These are phyloP conservation scores for Penicillium freii DNA, from an alignment of 2,329 filamentous ascomycete species.

Conservation along the genomic window DNA sequence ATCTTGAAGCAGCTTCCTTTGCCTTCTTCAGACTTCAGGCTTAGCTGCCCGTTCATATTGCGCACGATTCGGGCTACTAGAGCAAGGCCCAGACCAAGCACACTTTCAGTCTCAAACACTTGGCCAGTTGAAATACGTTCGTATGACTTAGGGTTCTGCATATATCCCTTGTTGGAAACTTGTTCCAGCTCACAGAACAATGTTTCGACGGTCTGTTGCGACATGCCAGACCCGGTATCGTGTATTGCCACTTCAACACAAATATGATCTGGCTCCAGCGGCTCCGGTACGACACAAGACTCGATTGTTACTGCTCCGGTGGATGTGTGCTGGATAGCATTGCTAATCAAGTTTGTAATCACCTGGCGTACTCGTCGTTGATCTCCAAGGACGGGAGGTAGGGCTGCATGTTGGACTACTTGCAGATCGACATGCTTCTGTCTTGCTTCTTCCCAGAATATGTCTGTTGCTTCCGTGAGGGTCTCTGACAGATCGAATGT, in stretches of 20 bases:
- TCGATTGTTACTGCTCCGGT: conserved; percentile 69
- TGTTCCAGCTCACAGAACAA: conserved; percentile 63
- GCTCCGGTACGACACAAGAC: conserved; percentile 53
- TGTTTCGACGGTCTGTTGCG: conserved; percentile 54
- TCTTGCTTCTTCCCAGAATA: conserved; percentile 71
- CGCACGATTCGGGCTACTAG: conserved; percentile 76
- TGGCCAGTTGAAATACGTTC: conserved; percentile 32
- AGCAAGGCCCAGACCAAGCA: conserved; percentile 75
- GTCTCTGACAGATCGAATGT: conserved; percentile 69
- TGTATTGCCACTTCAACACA: conserved; percentile 71
- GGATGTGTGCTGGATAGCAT: conserved; percentile 77
- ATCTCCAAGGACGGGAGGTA: conserved; percentile 76
- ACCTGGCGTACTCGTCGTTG: conserved; percentile 75
- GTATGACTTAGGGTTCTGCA: conserved; percentile 18
- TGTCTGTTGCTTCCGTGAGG: conserved; percentile 70
- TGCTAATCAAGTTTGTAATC: conserved; percentile 78
- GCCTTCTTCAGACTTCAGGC: conserved; percentile 76
- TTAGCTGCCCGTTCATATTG: conserved; percentile 84
- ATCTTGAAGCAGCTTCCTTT: conserved; percentile 79
- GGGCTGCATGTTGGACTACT: conserved; percentile 63
- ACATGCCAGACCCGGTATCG: conserved; percentile 70
- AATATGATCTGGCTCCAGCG: conserved; percentile 53
- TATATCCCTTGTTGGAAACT: conserved; percentile 60
- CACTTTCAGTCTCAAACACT: conserved; percentile 40
- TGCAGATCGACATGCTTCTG: conserved; percentile 72